phyloP scores from a whole-genome alignment of 2,329 filamentous ascomycete species.

The Purpureocillium lavendulum region DNA sequence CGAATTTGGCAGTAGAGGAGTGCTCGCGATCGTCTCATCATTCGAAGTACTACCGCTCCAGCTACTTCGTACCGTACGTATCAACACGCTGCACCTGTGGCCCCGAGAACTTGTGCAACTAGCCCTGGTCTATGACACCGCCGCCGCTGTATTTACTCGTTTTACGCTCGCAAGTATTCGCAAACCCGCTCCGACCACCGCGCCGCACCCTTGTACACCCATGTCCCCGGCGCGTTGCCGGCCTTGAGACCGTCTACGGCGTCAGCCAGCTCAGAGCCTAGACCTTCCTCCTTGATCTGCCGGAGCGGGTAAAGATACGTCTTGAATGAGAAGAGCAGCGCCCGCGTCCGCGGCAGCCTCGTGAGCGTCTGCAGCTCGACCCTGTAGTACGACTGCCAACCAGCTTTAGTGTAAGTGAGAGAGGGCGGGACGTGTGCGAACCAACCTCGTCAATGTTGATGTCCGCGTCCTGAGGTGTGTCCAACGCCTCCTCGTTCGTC shows the following conservation, averaged over 20 bases:
- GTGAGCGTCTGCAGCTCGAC: conserved; percentile 45
- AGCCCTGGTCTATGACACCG: too few relatives aligned
- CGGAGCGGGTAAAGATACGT: conserved; percentile 41
- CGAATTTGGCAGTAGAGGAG: too few relatives aligned
- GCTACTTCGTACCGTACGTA: too few relatives aligned
- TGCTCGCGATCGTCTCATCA: too few relatives aligned
- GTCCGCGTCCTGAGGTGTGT: conserved; percentile 20
- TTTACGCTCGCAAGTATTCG: conserved; percentile 31
- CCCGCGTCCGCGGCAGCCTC: conserved; percentile 35
- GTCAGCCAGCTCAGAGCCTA: conserved; percentile 36
- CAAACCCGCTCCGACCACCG: conserved; percentile 39
- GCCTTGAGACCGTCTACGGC: conserved; percentile 42
- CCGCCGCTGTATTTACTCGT: too few relatives aligned
- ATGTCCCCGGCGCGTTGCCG: conserved; percentile 47
- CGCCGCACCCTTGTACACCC: conserved; percentile 40
- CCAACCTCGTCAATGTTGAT: conserved; percentile 29
- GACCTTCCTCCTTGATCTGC: conserved; percentile 40
- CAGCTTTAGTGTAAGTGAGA: too few relatives aligned
- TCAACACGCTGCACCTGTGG: too few relatives aligned
- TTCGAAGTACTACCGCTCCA: too few relatives aligned
- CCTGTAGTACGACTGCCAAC: conserved; percentile 25
- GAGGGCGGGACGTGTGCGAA: neutral
- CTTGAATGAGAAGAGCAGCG: conserved; percentile 47
- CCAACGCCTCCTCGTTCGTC: conserved; percentile 18
- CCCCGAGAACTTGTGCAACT: too few relatives aligned